Base-by-base conservation (phyloP, 257 asterid species). In the Scutellaria galericulata region DNA sequence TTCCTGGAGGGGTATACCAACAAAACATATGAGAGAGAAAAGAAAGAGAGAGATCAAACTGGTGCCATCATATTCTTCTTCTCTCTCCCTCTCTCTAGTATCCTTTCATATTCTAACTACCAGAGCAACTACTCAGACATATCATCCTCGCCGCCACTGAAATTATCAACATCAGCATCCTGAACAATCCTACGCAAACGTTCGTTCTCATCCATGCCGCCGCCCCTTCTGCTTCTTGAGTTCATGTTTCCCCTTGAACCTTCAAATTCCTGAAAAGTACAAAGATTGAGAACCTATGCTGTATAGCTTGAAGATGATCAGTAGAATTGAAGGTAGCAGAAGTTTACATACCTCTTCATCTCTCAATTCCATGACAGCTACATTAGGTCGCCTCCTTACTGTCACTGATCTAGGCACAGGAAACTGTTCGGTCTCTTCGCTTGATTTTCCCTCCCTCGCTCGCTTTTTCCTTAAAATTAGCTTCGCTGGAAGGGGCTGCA, bases 391-490 rank as follows among this genome's bases (percentile, higher is more conserved):
- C 78, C 77, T 83, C 85, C 98, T 85, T 41, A 88, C 94, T 1
- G 97, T 90, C 73, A 90, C 80, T 37, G 75, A 59, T 66, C 84
- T 79, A 61, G 97, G 98, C 75, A 80, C 90, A 3, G 97, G 97
- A 60, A 87, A 88, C 66, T 88, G 91, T 72, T 90, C 98, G 10
- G 82, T 79, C 75, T 90, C 97, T 2, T 92, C 95, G 3, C 70
- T 79, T 47, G 95, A 83, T 77, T 92, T 92, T 58, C 96, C 97
- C 37, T 92, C 97, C 75, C 83, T 82, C 1, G 97, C 96, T 62
- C 96, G 85, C 86, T 92, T 92, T 79, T 92, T 92, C 78, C 97
- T 85, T 31, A 83, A 47, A 8, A 77, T 56, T 44, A 83, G 82
- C 83, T 78, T 83, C 27, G 84, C 72, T 2, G 87, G 85, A 46